These are phyloP conservation scores for Ceriops zippeliana DNA, from an alignment of 345 rosid genomes.

Conservation along the genomic window DNA sequence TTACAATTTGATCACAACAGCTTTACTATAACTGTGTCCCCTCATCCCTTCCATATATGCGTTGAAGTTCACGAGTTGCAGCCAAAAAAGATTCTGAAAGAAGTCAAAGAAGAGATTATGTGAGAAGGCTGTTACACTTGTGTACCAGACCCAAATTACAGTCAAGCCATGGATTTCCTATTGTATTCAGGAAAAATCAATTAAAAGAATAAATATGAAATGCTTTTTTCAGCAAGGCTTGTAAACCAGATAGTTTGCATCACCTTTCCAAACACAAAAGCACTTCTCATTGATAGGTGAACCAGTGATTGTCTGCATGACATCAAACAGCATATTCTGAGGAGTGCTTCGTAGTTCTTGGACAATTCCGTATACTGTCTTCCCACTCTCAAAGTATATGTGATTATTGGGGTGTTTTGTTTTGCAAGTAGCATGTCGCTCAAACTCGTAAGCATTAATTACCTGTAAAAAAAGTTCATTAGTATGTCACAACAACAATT, in stretches of 20 bases:
- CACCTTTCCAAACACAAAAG: conserved; percentile 60
- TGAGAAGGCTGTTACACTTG: background rate
- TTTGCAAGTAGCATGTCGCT: conserved; percentile 38
- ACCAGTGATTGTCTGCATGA: conserved; percentile 52
- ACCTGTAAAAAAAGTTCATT: conserved; percentile 26
- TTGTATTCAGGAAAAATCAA: no score
- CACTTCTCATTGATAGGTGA: conserved; percentile 54
- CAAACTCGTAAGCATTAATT: conserved; percentile 55
- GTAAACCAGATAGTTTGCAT: conserved; percentile 2
- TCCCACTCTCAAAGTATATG: conserved; percentile 58
- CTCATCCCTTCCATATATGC: conserved; percentile 52
- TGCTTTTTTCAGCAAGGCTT: conserved; percentile 7
- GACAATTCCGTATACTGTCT: conserved; percentile 54
- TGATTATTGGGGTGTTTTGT: conserved; percentile 51
- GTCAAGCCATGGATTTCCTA: no score
- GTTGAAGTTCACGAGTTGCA: conserved; percentile 60
- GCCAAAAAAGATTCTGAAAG: conserved; percentile 47
- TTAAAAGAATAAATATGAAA: background rate
- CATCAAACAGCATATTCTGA: conserved; percentile 49
- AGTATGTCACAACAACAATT: background rate
- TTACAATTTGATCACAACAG: conserved; percentile 26
- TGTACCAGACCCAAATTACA: background rate
- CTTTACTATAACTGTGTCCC: conserved; percentile 29
- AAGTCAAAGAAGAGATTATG: conserved; percentile 3
- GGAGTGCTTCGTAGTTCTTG: conserved; percentile 62